phyloP scores from a whole-genome alignment of 306 rosid species.

The Rosa rugosa region DNA sequence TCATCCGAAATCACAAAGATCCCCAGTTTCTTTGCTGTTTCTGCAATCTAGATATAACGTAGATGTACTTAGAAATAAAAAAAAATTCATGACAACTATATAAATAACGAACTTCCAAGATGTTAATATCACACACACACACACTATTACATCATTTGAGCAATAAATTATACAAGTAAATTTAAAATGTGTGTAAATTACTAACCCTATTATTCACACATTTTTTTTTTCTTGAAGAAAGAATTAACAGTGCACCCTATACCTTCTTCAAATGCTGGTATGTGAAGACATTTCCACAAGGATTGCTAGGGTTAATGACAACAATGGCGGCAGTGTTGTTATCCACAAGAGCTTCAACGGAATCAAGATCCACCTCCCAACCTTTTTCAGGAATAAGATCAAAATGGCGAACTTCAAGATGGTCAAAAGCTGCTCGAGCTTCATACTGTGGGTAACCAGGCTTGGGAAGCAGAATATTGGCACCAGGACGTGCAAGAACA shows the following conservation, averaged over 20 bases:
- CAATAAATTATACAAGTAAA: neutral
- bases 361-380: slow-evolving; percentile 59
- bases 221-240: too few species aligned
- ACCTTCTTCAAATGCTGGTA: slow-evolving; percentile 56
- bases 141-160: neutral
- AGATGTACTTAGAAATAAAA: neutral
- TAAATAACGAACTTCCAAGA: neutral
- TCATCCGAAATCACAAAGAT: slow-evolving; percentile 61
- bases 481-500: slow-evolving; percentile 52
- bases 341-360: slow-evolving; percentile 55
- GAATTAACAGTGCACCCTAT: neutral
- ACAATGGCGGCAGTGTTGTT: slow-evolving; percentile 57
- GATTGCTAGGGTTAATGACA: slow-evolving; percentile 57
- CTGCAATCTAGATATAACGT: slow-evolving; percentile 43
- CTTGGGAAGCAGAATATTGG: slow-evolving; percentile 61
- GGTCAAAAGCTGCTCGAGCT: slow-evolving; percentile 38
- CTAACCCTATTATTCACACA: too few species aligned
- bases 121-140: neutral
- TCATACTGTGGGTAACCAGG: slow-evolving; percentile 60
- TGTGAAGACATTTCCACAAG: slow-evolving; percentile 65
- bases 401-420: slow-evolving; percentile 50
- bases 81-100: neutral
- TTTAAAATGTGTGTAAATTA: neutral
- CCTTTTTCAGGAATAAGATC: slow-evolving; percentile 49
- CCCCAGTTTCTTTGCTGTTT: slow-evolving; percentile 57